Conservation (phyloP, 495 filamentous ascomycete genomes). For the Aspergillus steynii region DNA sequence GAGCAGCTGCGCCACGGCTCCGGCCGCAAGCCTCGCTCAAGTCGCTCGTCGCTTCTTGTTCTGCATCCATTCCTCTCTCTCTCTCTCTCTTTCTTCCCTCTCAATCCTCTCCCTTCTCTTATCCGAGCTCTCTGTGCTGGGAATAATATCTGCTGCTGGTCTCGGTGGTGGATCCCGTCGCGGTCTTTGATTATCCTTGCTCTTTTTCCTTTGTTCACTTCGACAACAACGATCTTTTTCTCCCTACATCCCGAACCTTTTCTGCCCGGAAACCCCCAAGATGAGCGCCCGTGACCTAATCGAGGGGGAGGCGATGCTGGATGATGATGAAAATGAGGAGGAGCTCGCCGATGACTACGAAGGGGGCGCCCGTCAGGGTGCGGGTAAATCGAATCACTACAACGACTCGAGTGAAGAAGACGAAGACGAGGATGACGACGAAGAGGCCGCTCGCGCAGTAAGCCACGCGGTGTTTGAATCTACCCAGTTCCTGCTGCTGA, state of each 20-base stretch:
- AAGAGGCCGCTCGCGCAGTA: constrained; percentile 66
- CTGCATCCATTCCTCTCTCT: background rate
- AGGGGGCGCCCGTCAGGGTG: constrained; percentile 57
- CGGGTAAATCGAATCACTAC: constrained; percentile 44
- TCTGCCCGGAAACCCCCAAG: constrained; percentile 29
- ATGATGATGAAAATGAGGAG: constrained; percentile 88
- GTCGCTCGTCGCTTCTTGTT: background rate
- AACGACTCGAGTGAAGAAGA: constrained; percentile 95
- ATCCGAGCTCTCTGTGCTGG: constrained; percentile 14
- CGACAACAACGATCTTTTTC: constrained; percentile 2
- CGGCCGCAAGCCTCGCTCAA: no score
- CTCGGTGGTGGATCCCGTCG: background rate
- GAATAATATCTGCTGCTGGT: constrained; percentile 9
- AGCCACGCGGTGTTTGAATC: constrained; percentile 14
- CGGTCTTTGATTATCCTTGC: background rate
- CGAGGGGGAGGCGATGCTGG: constrained; percentile 80
- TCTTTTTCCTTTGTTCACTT: constrained; percentile 4
- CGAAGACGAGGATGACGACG: constrained; percentile 93
- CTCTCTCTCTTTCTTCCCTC: constrained; percentile 15
- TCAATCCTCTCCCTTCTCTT: constrained; percentile 6
- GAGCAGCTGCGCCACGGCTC: background rate
- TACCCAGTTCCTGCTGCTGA: constrained; percentile 5
- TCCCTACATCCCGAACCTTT: constrained; percentile 6
- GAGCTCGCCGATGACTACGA: constrained; percentile 78
- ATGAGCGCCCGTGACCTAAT: constrained; percentile 83